phyloP scores from a whole-genome alignment of 345 rosid species.

The Populus davidiana region DNA sequence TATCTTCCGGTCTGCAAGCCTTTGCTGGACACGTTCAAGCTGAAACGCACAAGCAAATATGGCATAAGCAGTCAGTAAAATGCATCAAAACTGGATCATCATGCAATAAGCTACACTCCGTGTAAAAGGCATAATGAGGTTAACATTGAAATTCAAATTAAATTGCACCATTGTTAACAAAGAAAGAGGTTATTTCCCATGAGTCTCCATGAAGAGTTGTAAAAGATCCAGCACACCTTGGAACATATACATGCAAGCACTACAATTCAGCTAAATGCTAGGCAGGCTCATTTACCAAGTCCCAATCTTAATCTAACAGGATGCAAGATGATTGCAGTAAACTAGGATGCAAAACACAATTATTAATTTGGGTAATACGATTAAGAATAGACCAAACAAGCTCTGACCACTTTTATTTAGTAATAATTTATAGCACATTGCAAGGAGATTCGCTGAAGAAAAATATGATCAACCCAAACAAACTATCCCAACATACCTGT shows the following conservation, averaged over 20 bases:
- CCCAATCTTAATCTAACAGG: not conserved
- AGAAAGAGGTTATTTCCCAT: not conserved
- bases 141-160: not conserved
- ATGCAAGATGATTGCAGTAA: not conserved
- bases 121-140: not conserved
- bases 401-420: not conserved
- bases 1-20: constrained; percentile 85
- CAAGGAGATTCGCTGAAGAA: not conserved
- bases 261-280: too few relatives aligned
- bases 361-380: not conserved
- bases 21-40: constrained; percentile 88
- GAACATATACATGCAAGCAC: not conserved
- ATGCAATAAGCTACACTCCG: not conserved
- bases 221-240: not conserved
- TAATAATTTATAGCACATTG: not conserved
- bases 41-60: constrained; percentile 33
- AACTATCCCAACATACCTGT: constrained; percentile 52
- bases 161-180: not conserved
- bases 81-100: not conserved
- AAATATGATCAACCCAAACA: not conserved
- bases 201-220: not conserved
- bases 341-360: not conserved
- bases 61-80: not conserved
- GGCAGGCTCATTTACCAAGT: not conserved
- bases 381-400: not conserved